Evolutionary conservation across 257 asterid species (phyloP).

Genomic region (Handroanthus guayacan): DNA sequence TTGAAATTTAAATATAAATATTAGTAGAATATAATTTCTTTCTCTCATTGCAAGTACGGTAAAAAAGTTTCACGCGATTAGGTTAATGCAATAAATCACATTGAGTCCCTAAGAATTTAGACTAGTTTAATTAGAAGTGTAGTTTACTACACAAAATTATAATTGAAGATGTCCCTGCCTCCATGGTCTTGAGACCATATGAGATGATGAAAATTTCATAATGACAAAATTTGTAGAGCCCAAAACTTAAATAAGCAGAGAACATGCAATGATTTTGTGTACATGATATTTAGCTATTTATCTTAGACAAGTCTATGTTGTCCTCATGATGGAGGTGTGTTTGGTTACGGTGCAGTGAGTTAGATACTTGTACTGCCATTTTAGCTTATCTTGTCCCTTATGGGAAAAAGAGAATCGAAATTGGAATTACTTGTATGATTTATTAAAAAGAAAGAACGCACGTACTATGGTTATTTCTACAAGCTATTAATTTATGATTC

Average conservation of each 20-base stretch:
- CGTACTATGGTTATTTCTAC: not conserved
- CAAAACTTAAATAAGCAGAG: not conserved
- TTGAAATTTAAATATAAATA: too few relatives aligned
- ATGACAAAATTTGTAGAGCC: not conserved
- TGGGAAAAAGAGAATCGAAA: not conserved
- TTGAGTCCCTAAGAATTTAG: too few relatives aligned
- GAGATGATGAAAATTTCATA: too few relatives aligned
- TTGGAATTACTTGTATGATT: not conserved
- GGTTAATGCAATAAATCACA: too few relatives aligned
- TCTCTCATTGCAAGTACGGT: too few relatives aligned
- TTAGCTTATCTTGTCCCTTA: not conserved
- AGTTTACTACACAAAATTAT: too few relatives aligned
- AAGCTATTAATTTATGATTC: not conserved
- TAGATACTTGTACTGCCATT: not conserved
- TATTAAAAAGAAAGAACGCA: too few relatives aligned
- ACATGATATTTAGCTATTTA: conserved; percentile 23
- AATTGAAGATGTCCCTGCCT: too few relatives aligned
- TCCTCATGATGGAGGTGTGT: conserved; percentile 17
- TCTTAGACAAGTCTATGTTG: conserved; percentile 15
- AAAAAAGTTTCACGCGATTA: too few relatives aligned
- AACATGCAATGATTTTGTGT: conserved; percentile 27
- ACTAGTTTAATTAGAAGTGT: too few relatives aligned
- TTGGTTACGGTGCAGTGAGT: conserved; percentile 5
- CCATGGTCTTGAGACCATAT: too few relatives aligned
- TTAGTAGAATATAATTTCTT: too few relatives aligned